Evolutionary conservation across 371 early-diverging fungal genomes (phyloP), one percentile per base, ranked within the genome.

Genomic region (Syncephalis fuscata): DNA sequence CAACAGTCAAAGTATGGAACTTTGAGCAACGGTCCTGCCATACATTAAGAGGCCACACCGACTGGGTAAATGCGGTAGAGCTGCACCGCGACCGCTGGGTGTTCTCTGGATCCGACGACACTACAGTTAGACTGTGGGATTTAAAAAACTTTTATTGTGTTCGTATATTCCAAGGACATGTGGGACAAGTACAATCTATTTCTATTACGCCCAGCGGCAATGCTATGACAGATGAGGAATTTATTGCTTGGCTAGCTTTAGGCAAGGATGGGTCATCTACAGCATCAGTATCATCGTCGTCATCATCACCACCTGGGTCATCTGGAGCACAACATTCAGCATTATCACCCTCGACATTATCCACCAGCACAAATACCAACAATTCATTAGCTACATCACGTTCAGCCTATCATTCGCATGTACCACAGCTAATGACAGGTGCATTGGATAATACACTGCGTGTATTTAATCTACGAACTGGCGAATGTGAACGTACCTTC

Each of bases 381-480:
- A 5, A 25, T 60, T 19, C 39, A 19, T n/a, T n/a, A n/a, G n/a
- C n/a, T n/a, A 37, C 15, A 42, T 23, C 17, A 45, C 36, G n/a
- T 23, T n/a, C 38, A 39, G 21, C 24, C 26, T 45, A 25, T 32
- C 40, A 25, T 8, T 36, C 46, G 17, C 24, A 24, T 43, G 48
- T 47, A 23, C 78, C 79, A 0, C 66, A 78, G 36, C 70, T 94
- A 50, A 75, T 88, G 51, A 83, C 88, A 0, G 86, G 87, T 4
- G 79, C 88, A 16, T 61, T 86, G 20, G 97, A 96, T 58, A 88
- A 88, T 55, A 86, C 92, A 0, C 78, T 97, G 59, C 78, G 84
- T 45, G 66, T 90, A 17, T 87, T 92, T 86, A 80, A 87, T 56
- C 64, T 84, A 39, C 62, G 62, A 21, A 76, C 82, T 3, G 88